A percentile compares a stretch with the other conserved stretches of the same genome.
Conservation (phyloP, 2,329 filamentous ascomycete genomes). For the Nigrospora osmanthi region DNA sequence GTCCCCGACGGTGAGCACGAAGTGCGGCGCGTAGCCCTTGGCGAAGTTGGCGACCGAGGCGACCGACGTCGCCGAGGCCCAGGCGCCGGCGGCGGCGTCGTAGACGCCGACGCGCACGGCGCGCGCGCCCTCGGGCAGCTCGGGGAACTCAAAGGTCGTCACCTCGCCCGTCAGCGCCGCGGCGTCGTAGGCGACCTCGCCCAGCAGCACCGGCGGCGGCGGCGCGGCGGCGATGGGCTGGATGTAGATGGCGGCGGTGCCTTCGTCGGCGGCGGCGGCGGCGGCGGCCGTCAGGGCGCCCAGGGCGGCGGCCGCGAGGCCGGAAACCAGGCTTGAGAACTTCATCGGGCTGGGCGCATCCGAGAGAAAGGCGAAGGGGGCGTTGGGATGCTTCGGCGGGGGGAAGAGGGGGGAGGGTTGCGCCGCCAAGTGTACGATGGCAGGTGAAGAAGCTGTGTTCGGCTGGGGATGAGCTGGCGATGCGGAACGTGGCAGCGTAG, state of each 20-base stretch:
- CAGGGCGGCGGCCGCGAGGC: slow-evolving; percentile 23
- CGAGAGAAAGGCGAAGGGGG: not conserved
- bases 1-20: slow-evolving; percentile 43
- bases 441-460: not conserved
- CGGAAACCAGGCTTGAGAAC: slow-evolving; percentile 28
- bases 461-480: not conserved
- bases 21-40: slow-evolving; percentile 52
- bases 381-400: too few species aligned
- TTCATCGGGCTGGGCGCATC: slow-evolving; percentile 28
- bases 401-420: too few species aligned
- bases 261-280: slow-evolving; percentile 27
- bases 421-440: not conserved
- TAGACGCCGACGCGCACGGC: slow-evolving; percentile 53
- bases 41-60: slow-evolving; percentile 48
- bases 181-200: slow-evolving; percentile 49
- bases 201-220: slow-evolving; percentile 35
- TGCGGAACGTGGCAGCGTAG: not conserved
- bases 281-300: slow-evolving; percentile 22
- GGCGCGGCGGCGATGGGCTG: slow-evolving; percentile 35
- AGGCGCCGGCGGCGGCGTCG: slow-evolving; percentile 35
- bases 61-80: slow-evolving; percentile 49
- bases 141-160: slow-evolving; percentile 48
- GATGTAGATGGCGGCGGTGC: slow-evolving; percentile 44
- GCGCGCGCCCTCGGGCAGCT: slow-evolving; percentile 33
- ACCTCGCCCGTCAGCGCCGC: slow-evolving; percentile 36